Percentiles rank a stretch among this genome's conserved stretches.
phyloP scores from a whole-genome alignment of 179 eudicot genomes.

The Pouteria campechiana region DNA sequence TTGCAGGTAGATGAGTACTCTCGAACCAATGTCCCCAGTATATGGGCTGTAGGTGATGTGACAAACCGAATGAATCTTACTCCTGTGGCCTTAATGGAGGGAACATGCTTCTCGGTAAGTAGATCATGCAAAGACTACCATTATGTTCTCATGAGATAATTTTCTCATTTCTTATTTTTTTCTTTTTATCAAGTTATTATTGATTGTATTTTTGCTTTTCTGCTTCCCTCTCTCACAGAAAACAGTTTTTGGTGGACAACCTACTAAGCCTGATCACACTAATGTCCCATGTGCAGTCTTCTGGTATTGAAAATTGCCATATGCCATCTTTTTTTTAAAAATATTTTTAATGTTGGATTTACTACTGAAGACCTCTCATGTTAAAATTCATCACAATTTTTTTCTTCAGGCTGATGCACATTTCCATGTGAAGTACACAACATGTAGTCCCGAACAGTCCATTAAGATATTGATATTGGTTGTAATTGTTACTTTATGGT shows the following conservation, averaged over 20 bases:
- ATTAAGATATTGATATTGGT: no score
- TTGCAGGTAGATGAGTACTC: constrained; percentile 85
- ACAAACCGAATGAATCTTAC: constrained; percentile 97
- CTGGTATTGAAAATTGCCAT: no score
- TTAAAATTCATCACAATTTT: no score
- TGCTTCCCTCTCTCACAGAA: constrained; percentile 36
- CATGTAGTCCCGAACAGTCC: no score
- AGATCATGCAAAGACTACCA: constrained; percentile 1
- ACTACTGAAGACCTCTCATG: no score
- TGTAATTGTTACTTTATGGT: no score
- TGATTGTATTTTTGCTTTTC: not conserved
- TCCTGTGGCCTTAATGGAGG: constrained; percentile 98
- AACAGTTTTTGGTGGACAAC: constrained; percentile 71
- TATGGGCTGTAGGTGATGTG: constrained; percentile 96
- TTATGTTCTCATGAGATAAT: no score
- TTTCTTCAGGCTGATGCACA: no score
- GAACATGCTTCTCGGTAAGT: constrained; percentile 84
- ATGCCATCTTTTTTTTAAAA: no score
- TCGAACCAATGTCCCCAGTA: constrained; percentile 71
- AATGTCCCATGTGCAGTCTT: constrained; percentile 78
- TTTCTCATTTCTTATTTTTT: no score
- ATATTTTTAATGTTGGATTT: no score
- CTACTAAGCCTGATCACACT: constrained; percentile 60
- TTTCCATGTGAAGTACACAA: no score
- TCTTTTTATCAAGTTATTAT: not conserved